Evolutionary conservation across 176 grass and related monocot genomes (phyloP).

Genomic region (Avena atlantica): DNA sequence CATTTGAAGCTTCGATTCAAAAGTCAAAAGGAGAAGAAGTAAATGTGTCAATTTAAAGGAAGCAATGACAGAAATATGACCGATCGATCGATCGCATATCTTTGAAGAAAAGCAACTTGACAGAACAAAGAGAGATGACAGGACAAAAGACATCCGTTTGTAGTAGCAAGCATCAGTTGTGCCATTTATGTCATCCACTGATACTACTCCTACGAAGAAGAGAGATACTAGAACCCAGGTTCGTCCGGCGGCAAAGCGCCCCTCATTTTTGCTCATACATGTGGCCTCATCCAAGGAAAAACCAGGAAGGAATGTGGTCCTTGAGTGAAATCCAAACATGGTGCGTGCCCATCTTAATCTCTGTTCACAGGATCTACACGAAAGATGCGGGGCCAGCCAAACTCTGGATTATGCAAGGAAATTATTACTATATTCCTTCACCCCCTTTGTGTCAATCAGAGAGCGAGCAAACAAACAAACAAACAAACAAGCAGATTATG

Average conservation of each 20-base stretch:
- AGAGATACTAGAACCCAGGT: neutral
- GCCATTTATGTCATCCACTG: neutral
- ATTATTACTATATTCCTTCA: constrained; percentile 6
- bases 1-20: neutral
- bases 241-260: neutral
- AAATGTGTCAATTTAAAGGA: neutral
- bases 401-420: neutral
- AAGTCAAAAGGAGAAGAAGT: constrained; percentile 6
- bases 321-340: neutral
- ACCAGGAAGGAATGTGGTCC: constrained; percentile 21
- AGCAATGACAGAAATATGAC: neutral
- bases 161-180: neutral
- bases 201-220: constrained; percentile 10
- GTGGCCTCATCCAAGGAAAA: constrained; percentile 10
- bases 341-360: neutral
- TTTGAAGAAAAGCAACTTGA: constrained; percentile 9
- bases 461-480: neutral
- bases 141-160: neutral
- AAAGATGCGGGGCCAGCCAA: neutral
- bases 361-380: neutral
- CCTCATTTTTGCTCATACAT: constrained; percentile 21
- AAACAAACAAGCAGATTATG: neutral
- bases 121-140: constrained; percentile 1
- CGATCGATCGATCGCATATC: neutral
- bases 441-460: neutral